A percentile compares a stretch with the other conserved stretches of the same genome.
Conservation (phyloP, 352 stramenopile species). For the Pythium grandisporangium region DNA sequence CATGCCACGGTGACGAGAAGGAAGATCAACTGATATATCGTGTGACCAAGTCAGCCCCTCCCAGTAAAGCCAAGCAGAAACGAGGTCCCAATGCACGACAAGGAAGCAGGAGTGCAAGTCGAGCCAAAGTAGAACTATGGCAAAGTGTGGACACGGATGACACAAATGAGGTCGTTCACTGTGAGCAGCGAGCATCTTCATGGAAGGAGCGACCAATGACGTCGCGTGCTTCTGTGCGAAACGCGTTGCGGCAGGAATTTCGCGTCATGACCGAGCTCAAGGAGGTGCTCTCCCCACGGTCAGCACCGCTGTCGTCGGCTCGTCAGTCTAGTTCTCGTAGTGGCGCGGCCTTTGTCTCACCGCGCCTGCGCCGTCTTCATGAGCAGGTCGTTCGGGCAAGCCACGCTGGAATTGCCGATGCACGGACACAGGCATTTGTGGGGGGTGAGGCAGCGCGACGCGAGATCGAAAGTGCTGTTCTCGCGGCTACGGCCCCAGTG, state of each 20-base stretch:
- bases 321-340: not conserved
- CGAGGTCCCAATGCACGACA: too few relatives aligned
- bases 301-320: not conserved
- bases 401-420: slow-evolving; percentile 8
- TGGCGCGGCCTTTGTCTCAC: slow-evolving; percentile 21
- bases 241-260: slow-evolving; percentile 33
- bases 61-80: too few relatives aligned
- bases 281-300: slow-evolving; percentile 8
- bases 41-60: not conserved
- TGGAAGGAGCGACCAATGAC: slow-evolving; percentile 41
- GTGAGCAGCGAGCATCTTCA: too few relatives aligned
- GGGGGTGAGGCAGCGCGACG: not conserved
- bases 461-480: slow-evolving; percentile 7
- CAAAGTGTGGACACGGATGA: not conserved
- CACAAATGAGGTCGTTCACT: too few relatives aligned
- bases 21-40: not conserved
- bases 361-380: slow-evolving; percentile 27
- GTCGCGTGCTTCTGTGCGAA: slow-evolving; percentile 40
- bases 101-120: too few relatives aligned
- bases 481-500: slow-evolving; percentile 4
- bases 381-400: slow-evolving; percentile 19
- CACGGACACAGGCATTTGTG: not conserved
- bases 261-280: slow-evolving; percentile 21
- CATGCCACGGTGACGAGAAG: not conserved
- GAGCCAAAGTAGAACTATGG: not conserved